Percentiles rank a stretch among this genome's conserved stretches.
These are phyloP conservation scores for Lasiosphaeriaceae sp. DNA, from an alignment of 495 filamentous ascomycete species.

Conservation along the genomic window DNA sequence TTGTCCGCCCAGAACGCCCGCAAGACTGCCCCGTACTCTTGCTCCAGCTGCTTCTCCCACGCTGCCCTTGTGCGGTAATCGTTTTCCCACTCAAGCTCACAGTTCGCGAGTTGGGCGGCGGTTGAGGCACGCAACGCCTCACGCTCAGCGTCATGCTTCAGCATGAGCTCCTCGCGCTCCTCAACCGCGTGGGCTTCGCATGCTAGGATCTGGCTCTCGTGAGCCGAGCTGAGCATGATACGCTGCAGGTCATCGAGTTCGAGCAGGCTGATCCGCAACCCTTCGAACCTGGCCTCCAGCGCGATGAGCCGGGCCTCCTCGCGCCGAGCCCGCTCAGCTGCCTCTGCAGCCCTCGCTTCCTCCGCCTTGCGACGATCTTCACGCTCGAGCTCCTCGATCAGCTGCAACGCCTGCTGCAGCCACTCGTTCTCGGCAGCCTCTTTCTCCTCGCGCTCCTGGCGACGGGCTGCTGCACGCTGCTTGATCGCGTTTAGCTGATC, in stretches of 20 bases:
- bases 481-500: conserved; percentile 23
- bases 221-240: conserved; percentile 9
- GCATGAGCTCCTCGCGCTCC: conserved; percentile 11
- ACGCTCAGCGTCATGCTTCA: conserved; percentile 22
- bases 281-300: conserved; percentile 24
- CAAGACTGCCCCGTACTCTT: conserved; percentile 27
- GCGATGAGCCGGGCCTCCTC: conserved; percentile 26
- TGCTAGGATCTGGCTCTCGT: conserved; percentile 13
- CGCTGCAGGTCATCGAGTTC: conserved; percentile 25
- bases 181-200: not conserved
- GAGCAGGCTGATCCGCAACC: conserved; percentile 18
- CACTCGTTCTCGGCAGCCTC: conserved; percentile 28
- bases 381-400: conserved; percentile 34
- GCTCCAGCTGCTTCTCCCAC: conserved; percentile 29
- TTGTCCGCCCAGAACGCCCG: conserved; percentile 25
- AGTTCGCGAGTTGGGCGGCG: conserved; percentile 13
- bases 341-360: conserved; percentile 27
- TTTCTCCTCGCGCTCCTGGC: conserved; percentile 15
- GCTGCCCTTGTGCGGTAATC: conserved; percentile 25
- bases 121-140: conserved; percentile 9
- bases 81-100: conserved; percentile 18
- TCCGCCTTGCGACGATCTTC: conserved; percentile 29
- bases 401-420: conserved; percentile 27
- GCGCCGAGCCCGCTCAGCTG: conserved; percentile 22
- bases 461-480: conserved; percentile 7